Evolutionary conservation across 108 stramenopile species (phyloP), one percentile per base, ranked within the genome.

Genomic region (Bacterosira constricta): DNA sequence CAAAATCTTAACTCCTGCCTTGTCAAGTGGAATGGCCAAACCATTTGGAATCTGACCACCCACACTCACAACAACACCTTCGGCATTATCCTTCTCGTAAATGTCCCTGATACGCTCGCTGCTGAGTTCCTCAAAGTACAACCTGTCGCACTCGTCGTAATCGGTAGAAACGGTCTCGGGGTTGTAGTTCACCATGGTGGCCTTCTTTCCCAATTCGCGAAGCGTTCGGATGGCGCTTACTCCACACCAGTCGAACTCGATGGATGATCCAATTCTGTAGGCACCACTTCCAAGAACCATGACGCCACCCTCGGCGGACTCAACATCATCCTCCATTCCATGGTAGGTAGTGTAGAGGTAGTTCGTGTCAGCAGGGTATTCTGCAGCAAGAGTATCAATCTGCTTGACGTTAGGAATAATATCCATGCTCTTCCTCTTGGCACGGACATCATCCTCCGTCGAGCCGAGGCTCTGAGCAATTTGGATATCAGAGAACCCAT

Each of bases 181-280:
- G 91, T 99, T 99, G 87, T 98, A 98, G 88, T 99, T 99, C 62
- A 99, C 86, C 89, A 98, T 89, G 38, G 92, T 93, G 29, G 90
- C 85, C 78, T 91, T 86, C 83, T 83, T 83, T 55, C 97, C 97
- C 50, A 94, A 75, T 66, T 91, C 69, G 39, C 97, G 90, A 50
- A 99, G 90, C 44, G 96, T 71, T 13, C 98, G 89, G 77, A 98
- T 96, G 55, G 96, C 91, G 69, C 90, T 92, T 25, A 99, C 98
- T 63, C 91, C 97, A 81, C 98, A 99, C 98, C 98, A 99, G 70
- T 99, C 98, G 64, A 99, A 99, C 80, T 99, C 99, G 54, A 99
- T 97, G 18, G 91, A 93, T 62, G 94, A 96, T 18, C 99, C 99
- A 66, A 99, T 99, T 54, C 99, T 75, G 86, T 99, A 99, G 29